These are phyloP conservation scores for Gossypium turneri DNA, from an alignment of 345 rosid species.

Conservation along the genomic window DNA sequence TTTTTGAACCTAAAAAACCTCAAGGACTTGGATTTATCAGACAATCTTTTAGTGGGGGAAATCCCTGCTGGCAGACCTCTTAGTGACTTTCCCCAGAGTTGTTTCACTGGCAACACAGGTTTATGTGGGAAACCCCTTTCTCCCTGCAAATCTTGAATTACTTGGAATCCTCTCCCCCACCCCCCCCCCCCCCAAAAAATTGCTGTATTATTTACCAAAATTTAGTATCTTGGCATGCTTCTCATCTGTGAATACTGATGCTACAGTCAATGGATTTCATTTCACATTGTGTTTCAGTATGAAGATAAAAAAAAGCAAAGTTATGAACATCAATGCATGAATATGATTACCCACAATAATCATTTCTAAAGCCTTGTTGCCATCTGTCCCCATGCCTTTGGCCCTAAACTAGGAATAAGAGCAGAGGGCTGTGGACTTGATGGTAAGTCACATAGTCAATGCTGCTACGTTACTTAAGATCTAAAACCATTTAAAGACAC, in stretches of 20 bases:
- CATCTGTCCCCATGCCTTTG: not conserved
- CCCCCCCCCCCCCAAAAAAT: not conserved
- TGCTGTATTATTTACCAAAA: not conserved
- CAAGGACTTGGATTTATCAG: slow-evolving; percentile 43
- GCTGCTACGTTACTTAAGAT: too few relatives aligned
- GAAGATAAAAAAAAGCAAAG: not conserved
- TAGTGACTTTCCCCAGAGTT: slow-evolving; percentile 39
- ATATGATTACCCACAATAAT: not conserved
- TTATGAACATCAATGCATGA: not conserved
- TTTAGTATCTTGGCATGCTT: not conserved
- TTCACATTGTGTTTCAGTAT: not conserved
- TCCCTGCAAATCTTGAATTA: slow-evolving; percentile 32
- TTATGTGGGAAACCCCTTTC: slow-evolving; percentile 55
- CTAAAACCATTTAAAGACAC: too few relatives aligned
- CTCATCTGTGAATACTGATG: not conserved
- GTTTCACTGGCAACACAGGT: slow-evolving; percentile 46
- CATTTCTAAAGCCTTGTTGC: not conserved
- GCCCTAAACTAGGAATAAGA: not conserved
- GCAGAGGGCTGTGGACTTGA: not conserved
- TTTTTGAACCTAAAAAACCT: slow-evolving; percentile 43
- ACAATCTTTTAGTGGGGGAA: slow-evolving; percentile 48
- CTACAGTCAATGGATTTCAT: not conserved
- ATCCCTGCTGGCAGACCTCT: slow-evolving; percentile 50
- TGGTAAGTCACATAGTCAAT: too few relatives aligned
- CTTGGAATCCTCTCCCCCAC: too few relatives aligned